These are phyloP conservation scores for Saitozyma sp. DNA, from an alignment of 768 basidiomycete species.

Conservation along the genomic window DNA sequence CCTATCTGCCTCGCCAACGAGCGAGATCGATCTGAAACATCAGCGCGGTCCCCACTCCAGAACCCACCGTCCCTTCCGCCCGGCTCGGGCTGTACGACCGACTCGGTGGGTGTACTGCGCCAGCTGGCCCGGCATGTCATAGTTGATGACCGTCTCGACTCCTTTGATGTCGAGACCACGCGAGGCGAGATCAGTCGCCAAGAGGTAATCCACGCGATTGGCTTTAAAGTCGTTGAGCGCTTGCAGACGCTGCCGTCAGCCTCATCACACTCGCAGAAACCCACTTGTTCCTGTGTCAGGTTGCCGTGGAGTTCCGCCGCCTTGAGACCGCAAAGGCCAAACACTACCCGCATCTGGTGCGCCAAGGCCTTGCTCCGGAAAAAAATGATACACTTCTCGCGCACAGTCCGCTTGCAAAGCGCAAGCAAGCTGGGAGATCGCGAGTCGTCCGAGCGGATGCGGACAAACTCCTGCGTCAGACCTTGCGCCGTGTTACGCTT, in stretches of 20 bases:
- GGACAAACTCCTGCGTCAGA: slow-evolving; percentile 90
- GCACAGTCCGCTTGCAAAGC: slow-evolving; percentile 85
- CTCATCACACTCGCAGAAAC: slow-evolving; percentile 18
- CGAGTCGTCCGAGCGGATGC: slow-evolving; percentile 66
- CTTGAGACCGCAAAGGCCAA: slow-evolving; percentile 71
- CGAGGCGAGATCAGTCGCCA: slow-evolving; percentile 95
- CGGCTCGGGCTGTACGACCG: slow-evolving; percentile 94
- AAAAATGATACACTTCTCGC: slow-evolving; percentile 81
- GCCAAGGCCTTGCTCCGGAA: slow-evolving; percentile 94
- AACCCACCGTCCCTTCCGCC: slow-evolving; percentile 80
- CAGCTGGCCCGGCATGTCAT: slow-evolving; percentile 93
- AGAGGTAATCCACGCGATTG: slow-evolving; percentile 81
- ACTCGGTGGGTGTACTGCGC: slow-evolving; percentile 96
- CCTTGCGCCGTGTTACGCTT: slow-evolving; percentile 82
- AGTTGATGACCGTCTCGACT: slow-evolving; percentile 96
- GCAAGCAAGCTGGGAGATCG: slow-evolving; percentile 55
- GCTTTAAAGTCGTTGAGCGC: slow-evolving; percentile 85
- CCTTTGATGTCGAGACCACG: slow-evolving; percentile 97
- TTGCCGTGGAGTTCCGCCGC: slow-evolving; percentile 94
- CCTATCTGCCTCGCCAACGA: slow-evolving; percentile 93
- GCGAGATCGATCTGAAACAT: slow-evolving; percentile 73
- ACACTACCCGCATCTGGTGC: slow-evolving; percentile 94
- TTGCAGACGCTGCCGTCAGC: slow-evolving; percentile 68
- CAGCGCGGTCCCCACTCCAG: background rate
- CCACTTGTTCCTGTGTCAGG: slow-evolving; percentile 89